Conservation (phyloP, 164 flowering plant species). For the Brasenia schreberi region DNA sequence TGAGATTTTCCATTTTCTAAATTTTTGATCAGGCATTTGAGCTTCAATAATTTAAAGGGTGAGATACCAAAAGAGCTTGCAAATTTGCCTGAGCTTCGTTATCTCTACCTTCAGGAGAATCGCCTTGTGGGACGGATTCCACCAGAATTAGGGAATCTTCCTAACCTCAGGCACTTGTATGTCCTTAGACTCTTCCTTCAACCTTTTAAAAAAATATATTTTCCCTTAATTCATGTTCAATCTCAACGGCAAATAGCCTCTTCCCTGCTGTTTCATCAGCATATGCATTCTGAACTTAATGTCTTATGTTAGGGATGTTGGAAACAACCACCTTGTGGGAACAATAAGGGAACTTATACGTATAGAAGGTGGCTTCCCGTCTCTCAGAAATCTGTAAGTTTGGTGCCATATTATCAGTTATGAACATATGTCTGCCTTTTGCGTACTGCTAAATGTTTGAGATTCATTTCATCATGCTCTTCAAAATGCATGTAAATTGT, state of each 20-base stretch:
- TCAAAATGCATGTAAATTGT: too few relatives aligned
- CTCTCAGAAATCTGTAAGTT: conserved; percentile 86
- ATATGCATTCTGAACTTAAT: neutral
- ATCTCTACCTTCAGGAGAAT: conserved; percentile 86
- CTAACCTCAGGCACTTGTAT: conserved; percentile 73
- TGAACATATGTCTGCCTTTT: too few relatives aligned
- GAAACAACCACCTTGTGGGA: conserved; percentile 92
- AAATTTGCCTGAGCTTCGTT: conserved; percentile 77
- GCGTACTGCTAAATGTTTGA: too few relatives aligned
- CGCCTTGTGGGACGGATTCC: conserved; percentile 80
- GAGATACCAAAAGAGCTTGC: conserved; percentile 97
- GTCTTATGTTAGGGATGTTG: conserved; percentile 56
- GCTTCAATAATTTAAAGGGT: conserved; percentile 92
- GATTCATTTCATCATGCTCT: too few relatives aligned
- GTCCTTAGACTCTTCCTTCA: neutral
- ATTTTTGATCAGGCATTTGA: conserved; percentile 49
- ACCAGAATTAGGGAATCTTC: conserved; percentile 76
- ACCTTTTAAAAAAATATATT: neutral
- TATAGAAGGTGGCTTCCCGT: conserved; percentile 79
- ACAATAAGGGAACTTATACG: conserved; percentile 86
- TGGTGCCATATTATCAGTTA: too few relatives aligned
- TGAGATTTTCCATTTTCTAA: neutral
- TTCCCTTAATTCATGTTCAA: neutral
- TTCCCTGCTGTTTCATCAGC: neutral
- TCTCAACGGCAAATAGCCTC: neutral